phyloP scores from a whole-genome alignment of 257 asterid genomes.

The Pogostemon cablin region DNA sequence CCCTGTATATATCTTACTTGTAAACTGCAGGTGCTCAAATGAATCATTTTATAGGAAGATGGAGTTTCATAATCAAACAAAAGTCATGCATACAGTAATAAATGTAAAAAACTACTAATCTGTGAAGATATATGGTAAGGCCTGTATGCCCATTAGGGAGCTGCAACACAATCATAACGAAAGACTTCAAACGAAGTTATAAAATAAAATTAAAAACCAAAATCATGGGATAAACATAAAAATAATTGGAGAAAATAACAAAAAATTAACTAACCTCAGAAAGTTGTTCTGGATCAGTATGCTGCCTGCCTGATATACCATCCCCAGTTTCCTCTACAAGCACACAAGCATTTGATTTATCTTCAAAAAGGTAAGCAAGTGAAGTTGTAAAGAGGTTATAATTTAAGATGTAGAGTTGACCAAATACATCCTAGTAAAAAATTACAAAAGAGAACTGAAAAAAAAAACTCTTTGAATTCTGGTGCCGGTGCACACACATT shows the following conservation, averaged over 20 bases:
- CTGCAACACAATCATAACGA: too few species aligned
- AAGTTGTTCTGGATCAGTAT: conserved; percentile 38
- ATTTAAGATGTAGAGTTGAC: conserved; percentile 14
- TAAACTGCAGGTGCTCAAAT: too few species aligned
- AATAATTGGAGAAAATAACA: conserved; percentile 28
- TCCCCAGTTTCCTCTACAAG: conserved; percentile 39
- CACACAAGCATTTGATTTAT: conserved; percentile 35
- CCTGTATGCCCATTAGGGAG: too few species aligned
- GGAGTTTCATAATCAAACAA: too few species aligned
- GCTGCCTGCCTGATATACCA: conserved; percentile 35
- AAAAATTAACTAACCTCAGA: conserved; percentile 52
- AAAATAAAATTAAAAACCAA: background rate
- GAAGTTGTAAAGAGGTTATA: conserved; percentile 11
- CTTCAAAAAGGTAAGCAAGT: conserved; percentile 32
- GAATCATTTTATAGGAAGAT: too few species aligned
- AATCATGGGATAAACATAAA: conserved; percentile 12
- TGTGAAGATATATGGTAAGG: too few species aligned
- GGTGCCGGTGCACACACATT: conserved; percentile 18
- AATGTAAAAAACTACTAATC: too few species aligned
- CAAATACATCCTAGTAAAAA: conserved; percentile 19
- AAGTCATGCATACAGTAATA: too few species aligned
- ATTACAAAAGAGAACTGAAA: conserved; percentile 10
- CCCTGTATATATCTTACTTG: too few species aligned
- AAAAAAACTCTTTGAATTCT: conserved; percentile 17
- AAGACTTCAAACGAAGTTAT: too few species aligned